Conservation (phyloP, 2,329 filamentous ascomycete species). For the Colletotrichum sansevieriae region DNA sequence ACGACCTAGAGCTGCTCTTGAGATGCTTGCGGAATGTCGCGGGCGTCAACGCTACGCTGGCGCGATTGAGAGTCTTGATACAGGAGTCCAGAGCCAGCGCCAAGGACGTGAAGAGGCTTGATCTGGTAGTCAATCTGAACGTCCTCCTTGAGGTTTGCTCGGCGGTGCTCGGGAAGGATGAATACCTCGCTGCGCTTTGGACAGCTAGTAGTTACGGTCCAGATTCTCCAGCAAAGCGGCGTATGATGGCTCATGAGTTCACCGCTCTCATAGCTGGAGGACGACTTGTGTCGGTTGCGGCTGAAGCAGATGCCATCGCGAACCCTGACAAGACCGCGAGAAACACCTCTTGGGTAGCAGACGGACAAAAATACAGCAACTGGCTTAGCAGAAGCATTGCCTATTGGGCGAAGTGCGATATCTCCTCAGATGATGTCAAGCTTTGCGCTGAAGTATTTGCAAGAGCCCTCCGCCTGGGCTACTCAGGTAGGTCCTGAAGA, state of each 20-base stretch:
- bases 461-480: slow-evolving; percentile 78
- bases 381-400: slow-evolving; percentile 80
- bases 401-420: slow-evolving; percentile 53
- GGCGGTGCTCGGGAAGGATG: slow-evolving; percentile 55
- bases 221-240: slow-evolving; percentile 44
- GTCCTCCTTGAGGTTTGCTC: slow-evolving; percentile 60
- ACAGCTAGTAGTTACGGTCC: slow-evolving; percentile 43
- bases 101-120: slow-evolving; percentile 55
- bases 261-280: slow-evolving; percentile 62
- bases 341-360: slow-evolving; percentile 69
- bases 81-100: slow-evolving; percentile 59
- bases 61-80: slow-evolving; percentile 75
- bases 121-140: slow-evolving; percentile 58
- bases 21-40: slow-evolving; percentile 78
- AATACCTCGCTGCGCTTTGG: slow-evolving; percentile 56
- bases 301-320: slow-evolving; percentile 67
- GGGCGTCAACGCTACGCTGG: slow-evolving; percentile 81
- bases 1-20: slow-evolving; percentile 66
- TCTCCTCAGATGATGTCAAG: slow-evolving; percentile 52
- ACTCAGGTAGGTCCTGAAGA: slow-evolving; percentile 67
- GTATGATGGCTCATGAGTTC: slow-evolving; percentile 59
- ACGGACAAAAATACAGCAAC: slow-evolving; percentile 72
- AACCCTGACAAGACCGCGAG: slow-evolving; percentile 50
- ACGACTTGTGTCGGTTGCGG: slow-evolving; percentile 62
- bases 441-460: slow-evolving; percentile 63